phyloP scores from a whole-genome alignment of 106 monocot species.

The Allium fistulosum region DNA sequence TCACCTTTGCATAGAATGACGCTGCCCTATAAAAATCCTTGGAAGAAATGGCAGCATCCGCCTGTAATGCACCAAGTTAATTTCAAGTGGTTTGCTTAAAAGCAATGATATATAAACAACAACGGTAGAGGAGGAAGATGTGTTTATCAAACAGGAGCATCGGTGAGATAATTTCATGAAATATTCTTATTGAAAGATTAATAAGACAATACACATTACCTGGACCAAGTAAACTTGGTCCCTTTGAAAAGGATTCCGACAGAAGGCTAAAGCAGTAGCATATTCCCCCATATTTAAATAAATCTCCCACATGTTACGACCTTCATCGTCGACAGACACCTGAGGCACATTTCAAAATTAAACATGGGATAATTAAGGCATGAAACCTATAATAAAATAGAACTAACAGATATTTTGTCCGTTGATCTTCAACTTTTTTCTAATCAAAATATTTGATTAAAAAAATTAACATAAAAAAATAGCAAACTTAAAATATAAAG shows the following conservation, averaged over 20 bases:
- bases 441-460: too few relatives aligned
- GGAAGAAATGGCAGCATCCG: constrained; percentile 74
- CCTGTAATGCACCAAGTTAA: constrained; percentile 34
- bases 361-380: too few relatives aligned
- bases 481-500: too few relatives aligned
- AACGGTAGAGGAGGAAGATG: neutral
- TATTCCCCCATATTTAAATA: constrained; percentile 83
- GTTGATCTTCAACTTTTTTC: too few relatives aligned
- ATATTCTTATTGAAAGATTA: constrained; percentile 2
- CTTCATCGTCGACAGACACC: constrained; percentile 91
- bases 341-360: constrained; percentile 16
- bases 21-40: constrained; percentile 95
- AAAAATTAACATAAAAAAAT: too few relatives aligned
- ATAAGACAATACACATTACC: constrained; percentile 28
- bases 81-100: neutral
- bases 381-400: too few relatives aligned
- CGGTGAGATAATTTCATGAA: neutral
- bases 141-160: neutral
- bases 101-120: neutral
- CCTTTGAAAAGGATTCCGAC: constrained; percentile 73
- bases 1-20: constrained; percentile 97
- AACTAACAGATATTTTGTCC: too few relatives aligned
- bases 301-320: constrained; percentile 95
- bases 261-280: constrained; percentile 82
- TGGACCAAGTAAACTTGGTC: constrained; percentile 92